Evolutionary conservation across 129 eudicot genomes (phyloP), one percentile per base, ranked within the genome.

Genomic region (Helichrysum umbraculigerum): DNA sequence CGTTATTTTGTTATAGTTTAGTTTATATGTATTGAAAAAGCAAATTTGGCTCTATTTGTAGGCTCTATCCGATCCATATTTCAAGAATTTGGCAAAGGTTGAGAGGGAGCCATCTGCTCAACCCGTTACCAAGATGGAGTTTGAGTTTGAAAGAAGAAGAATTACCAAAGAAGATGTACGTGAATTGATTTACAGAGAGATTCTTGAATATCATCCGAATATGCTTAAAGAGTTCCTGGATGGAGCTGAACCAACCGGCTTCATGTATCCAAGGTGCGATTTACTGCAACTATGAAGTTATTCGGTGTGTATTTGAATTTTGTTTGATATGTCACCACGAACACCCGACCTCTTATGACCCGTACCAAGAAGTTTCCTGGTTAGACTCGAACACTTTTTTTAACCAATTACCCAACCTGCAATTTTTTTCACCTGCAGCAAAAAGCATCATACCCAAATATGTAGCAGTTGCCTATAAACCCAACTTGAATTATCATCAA

Each of bases 91-190:
- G 78, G 98, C 98, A 47, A 93, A 88, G 81, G 97, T 93, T 81
- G 98, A 93, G 85, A 84, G 97, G 81, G 98, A 93, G 75, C 98
- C 98, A 68, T 89, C 97, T 78, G 98, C 98, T 63, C 98, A 91
- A 72, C 98, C 98, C 3, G 96, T 93, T 39, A 88, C 98, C 3
- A 93, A 93, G 76, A 88, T 93, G 92, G 98, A 93, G 78, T 93
- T 93, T 73, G 98, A 93, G 80, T 93, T 93, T 73, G 98, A 93
- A 80, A 87, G 98, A 79, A 81, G 98, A 80, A 91, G 91, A 75
- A 81, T 93, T 73, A 88, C 97, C 0, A 93, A 93, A 81, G 98
- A 93, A 39, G 98, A 90, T 81, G 96, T 93, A 4, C 85, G 97
- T 12, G 98, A 93, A 78, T 66, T 93, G 73, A 93, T 93, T 64